phyloP scores from a whole-genome alignment of 108 stramenopile genomes.

The Skeletonema costatum region DNA sequence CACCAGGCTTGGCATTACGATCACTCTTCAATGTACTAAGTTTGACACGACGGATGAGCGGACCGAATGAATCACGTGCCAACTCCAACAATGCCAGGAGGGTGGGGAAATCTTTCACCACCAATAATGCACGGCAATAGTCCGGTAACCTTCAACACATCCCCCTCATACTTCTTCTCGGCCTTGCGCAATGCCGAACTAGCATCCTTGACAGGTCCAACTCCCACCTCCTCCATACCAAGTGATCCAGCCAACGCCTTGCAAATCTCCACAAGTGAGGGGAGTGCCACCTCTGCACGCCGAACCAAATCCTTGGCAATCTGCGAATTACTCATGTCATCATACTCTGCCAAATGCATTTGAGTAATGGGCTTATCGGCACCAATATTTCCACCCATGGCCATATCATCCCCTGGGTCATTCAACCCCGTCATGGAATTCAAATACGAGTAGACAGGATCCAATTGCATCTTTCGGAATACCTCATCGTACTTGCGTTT shows the following conservation, averaged over 20 bases:
- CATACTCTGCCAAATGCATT: slow-evolving; percentile 59
- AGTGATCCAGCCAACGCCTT: slow-evolving; percentile 84
- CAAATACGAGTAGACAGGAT: slow-evolving; percentile 85
- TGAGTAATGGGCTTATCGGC: slow-evolving; percentile 72
- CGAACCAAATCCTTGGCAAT: slow-evolving; percentile 64
- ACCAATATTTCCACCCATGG: slow-evolving; percentile 67
- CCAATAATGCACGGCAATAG: slow-evolving; percentile 80
- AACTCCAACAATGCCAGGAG: slow-evolving; percentile 83
- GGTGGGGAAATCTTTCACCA: slow-evolving; percentile 84
- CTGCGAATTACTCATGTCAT: slow-evolving; percentile 57
- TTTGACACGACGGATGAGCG: slow-evolving; percentile 86
- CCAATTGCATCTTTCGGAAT: slow-evolving; percentile 75
- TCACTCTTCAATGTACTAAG: slow-evolving; percentile 73
- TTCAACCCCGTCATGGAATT: slow-evolving; percentile 83
- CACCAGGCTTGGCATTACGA: slow-evolving; percentile 68
- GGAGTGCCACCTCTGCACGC: slow-evolving; percentile 69
- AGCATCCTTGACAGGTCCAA: slow-evolving; percentile 82
- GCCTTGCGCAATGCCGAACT: slow-evolving; percentile 81
- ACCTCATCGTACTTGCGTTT: slow-evolving; percentile 84
- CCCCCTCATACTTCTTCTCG: slow-evolving; percentile 83
- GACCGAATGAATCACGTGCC: slow-evolving; percentile 84
- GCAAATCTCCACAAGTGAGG: slow-evolving; percentile 82
- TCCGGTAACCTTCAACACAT: slow-evolving; percentile 87
- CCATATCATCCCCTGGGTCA: slow-evolving; percentile 69
- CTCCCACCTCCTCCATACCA: slow-evolving; percentile 85